Evolutionary conservation across 768 basidiomycete genomes (phyloP).

Genomic region (Exidia glandulosa): DNA sequence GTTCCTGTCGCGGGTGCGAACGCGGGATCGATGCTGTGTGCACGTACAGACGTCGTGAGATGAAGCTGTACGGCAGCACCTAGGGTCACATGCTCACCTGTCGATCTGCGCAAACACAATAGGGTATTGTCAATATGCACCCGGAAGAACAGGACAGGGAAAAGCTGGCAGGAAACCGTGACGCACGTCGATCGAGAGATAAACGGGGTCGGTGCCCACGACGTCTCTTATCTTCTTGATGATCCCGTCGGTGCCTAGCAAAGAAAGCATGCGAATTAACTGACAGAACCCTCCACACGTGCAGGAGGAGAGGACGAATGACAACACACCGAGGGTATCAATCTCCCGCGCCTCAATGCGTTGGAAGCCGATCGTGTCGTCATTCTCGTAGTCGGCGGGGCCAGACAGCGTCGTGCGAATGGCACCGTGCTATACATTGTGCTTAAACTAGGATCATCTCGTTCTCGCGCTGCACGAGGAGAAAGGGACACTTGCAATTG

Average conservation of each 20-base stretch:
- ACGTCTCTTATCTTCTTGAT: slow-evolving; percentile 70
- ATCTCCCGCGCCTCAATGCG: slow-evolving; percentile 79
- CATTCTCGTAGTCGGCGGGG: slow-evolving; percentile 64
- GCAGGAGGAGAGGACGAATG: not conserved
- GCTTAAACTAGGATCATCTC: slow-evolving; percentile 67
- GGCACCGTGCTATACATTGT: slow-evolving; percentile 61
- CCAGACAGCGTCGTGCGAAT: slow-evolving; percentile 77
- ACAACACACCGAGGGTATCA: slow-evolving; percentile 54
- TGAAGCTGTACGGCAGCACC: not conserved
- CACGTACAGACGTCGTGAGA: not conserved
- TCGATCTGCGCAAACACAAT: slow-evolving; percentile 5
- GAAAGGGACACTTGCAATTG: slow-evolving; percentile 64
- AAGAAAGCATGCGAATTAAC: not conserved
- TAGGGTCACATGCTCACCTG: slow-evolving; percentile 2
- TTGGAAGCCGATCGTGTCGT: slow-evolving; percentile 69
- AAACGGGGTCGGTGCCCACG: slow-evolving; percentile 64
- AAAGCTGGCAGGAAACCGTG: not conserved
- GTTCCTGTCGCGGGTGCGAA: slow-evolving; percentile 80
- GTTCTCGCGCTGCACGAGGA: slow-evolving; percentile 8
- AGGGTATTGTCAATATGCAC: slow-evolving; percentile 11
- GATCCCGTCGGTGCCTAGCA: slow-evolving; percentile 57
- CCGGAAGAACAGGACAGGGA: not conserved
- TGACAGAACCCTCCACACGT: not conserved
- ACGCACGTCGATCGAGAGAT: slow-evolving; percentile 66
- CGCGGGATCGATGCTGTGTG: slow-evolving; percentile 62